Percentiles rank a stretch among this genome's conserved stretches.
Conservation (phyloP, 768 basidiomycete species). For the Auriscalpium microsporum region DNA sequence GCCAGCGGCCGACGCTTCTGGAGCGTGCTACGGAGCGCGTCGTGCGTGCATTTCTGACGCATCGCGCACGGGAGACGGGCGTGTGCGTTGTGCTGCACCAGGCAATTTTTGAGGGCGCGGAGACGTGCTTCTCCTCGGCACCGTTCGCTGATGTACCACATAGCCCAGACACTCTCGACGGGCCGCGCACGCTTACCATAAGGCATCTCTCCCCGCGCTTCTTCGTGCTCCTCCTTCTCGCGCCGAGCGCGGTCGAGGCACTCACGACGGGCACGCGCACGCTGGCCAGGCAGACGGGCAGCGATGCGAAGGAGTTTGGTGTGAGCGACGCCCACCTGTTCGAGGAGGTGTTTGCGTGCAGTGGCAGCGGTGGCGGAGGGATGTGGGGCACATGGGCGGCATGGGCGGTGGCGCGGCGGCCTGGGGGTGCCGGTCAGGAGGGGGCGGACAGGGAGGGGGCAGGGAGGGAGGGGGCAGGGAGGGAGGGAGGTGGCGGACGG, state of each 20-base stretch:
- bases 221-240: constrained; percentile 38
- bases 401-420: background rate
- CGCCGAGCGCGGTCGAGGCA: constrained; percentile 16
- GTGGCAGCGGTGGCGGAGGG: no score
- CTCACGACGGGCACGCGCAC: background rate
- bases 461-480: background rate
- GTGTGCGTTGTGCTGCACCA: constrained; percentile 30
- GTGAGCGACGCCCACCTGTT: background rate
- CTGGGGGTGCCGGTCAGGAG: background rate
- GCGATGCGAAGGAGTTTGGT: background rate
- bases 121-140: constrained; percentile 3
- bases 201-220: constrained; percentile 37
- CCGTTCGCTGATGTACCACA: constrained; percentile 8
- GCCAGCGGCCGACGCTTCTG: constrained; percentile 23
- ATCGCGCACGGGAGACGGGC: constrained; percentile 26
- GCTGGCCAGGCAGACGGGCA: background rate
- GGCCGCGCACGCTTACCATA: constrained; percentile 24
- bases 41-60: constrained; percentile 27
- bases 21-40: constrained; percentile 23
- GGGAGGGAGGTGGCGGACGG: background rate
- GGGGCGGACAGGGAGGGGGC: background rate
- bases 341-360: background rate
- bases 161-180: background rate
- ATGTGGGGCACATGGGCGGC: background rate
- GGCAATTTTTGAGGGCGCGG: constrained; percentile 15